These are phyloP conservation scores for Collybia sordida DNA, from an alignment of 768 basidiomycete species.

Conservation along the genomic window DNA sequence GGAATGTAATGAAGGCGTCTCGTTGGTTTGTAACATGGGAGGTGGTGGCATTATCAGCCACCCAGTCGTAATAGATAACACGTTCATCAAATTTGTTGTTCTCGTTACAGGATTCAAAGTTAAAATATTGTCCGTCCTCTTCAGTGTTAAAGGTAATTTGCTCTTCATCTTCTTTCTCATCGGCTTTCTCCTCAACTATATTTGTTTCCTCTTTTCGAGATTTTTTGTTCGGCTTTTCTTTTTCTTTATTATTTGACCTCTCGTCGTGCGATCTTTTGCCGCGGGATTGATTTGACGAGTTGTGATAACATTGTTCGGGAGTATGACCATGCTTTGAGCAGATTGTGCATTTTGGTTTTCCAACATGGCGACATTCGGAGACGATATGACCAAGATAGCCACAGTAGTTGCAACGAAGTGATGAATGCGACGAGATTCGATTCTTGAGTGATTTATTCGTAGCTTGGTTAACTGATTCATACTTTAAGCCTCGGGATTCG, in stretches of 20 bases:
- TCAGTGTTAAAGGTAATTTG: no score
- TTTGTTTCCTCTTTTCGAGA: not conserved
- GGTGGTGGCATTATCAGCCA: constrained; percentile 3
- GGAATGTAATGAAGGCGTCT: not conserved
- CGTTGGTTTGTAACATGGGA: not conserved
- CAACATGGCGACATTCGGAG: not conserved
- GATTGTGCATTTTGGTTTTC: no score
- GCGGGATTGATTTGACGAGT: no score
- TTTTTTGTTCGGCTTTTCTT: not conserved
- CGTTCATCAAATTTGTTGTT: not conserved
- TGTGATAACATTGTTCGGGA: not conserved
- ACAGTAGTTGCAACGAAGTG: not conserved
- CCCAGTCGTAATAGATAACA: constrained; percentile 6
- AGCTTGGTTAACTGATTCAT: not conserved
- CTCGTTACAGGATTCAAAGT: no score
- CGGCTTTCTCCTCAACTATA: not conserved
- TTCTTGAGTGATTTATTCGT: not conserved
- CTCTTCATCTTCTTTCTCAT: no score
- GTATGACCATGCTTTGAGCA: not conserved
- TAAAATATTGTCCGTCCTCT: not conserved
- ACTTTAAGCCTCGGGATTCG: not conserved
- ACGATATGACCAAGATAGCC: not conserved
- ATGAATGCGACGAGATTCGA: no score
- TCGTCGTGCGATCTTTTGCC: no score
- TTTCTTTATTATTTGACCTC: no score